phyloP scores from a whole-genome alignment of 495 filamentous ascomycete species.

The Xylaria nigripes region DNA sequence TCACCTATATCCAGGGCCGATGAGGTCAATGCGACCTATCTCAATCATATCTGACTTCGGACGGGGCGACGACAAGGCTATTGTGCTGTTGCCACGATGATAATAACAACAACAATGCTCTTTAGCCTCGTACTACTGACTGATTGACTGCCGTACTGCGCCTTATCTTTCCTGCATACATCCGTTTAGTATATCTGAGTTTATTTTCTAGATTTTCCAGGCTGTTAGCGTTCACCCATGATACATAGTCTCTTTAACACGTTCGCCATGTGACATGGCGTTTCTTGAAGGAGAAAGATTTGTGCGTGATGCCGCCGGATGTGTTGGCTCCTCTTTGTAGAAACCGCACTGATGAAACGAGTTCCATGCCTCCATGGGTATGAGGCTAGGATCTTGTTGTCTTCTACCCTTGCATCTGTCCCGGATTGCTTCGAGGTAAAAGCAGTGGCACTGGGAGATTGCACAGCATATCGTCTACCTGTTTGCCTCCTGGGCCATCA shows the following conservation, averaged over 20 bases:
- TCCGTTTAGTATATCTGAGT: not conserved
- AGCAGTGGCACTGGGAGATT: not conserved
- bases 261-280: not conserved
- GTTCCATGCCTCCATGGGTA: not conserved
- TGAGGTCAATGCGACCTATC: not conserved
- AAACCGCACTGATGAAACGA: not conserved
- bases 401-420: not conserved
- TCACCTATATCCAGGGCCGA: not conserved
- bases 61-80: not conserved
- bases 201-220: not conserved
- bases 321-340: slow-evolving; percentile 2
- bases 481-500: not conserved
- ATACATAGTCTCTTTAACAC: not conserved
- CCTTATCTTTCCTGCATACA: not conserved
- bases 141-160: not conserved
- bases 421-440: not conserved
- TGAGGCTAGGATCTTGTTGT: not conserved
- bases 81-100: not conserved
- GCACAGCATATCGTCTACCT: not conserved
- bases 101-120: not conserved
- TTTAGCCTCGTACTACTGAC: not conserved
- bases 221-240: not conserved
- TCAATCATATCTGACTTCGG: not conserved
- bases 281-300: not conserved
- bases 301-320: not conserved